Percentiles rank a stretch among this genome's conserved stretches.
Conservation (phyloP, 148 eudicot genomes). For the Amaranthus palmeri region DNA sequence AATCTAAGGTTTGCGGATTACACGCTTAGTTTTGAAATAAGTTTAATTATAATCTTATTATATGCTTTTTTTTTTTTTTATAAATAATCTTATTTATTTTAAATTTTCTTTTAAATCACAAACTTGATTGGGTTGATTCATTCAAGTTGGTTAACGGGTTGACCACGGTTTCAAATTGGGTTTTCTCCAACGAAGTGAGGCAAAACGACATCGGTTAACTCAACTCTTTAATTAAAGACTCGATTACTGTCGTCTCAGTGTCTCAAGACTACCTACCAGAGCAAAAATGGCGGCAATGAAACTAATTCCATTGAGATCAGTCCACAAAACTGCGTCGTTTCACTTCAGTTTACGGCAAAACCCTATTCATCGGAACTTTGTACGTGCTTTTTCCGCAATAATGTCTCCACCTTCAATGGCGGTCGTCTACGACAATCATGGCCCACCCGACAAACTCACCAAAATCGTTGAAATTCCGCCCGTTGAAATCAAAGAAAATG, state of each 20-base stretch:
- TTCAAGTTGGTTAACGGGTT: too few species aligned
- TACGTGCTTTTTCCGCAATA: conserved; percentile 51
- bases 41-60: too few species aligned
- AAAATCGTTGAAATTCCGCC: conserved; percentile 63
- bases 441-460: conserved; percentile 68
- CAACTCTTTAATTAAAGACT: too few species aligned
- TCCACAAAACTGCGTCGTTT: conserved; percentile 10
- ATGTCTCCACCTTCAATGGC: conserved; percentile 87
- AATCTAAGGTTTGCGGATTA: too few species aligned
- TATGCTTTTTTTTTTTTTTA: too few species aligned
- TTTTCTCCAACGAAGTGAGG: too few species aligned
- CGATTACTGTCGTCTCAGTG: background rate
- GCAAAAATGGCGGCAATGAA: conserved; percentile 35
- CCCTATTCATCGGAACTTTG: conserved; percentile 13
- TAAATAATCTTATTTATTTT: too few species aligned
- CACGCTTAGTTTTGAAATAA: too few species aligned
- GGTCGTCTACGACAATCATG: conserved; percentile 65
- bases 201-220: background rate
- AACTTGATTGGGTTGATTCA: too few species aligned
- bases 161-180: too few species aligned
- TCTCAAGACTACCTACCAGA: background rate
- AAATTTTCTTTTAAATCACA: too few species aligned
- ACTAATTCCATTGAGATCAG: conserved; percentile 22
- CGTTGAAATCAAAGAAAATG: conserved; percentile 55
- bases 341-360: conserved; percentile 1